A percentile compares a stretch with the other conserved stretches of the same genome.
Conservation (phyloP, 2,329 filamentous ascomycete genomes). For the Proliferodiscus dingleyae region DNA sequence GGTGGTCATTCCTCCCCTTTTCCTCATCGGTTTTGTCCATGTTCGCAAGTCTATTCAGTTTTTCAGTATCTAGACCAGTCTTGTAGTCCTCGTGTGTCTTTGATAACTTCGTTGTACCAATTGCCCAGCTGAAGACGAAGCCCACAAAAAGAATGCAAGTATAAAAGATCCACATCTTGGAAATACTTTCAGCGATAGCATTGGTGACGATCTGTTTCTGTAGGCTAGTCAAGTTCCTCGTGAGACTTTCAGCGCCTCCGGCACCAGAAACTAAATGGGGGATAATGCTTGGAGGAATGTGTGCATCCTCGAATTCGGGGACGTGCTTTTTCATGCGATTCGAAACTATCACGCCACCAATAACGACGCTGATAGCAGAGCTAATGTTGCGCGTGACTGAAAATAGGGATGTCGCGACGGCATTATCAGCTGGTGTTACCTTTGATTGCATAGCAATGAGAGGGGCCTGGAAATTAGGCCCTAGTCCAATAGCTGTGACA, state of each 20-base stretch:
- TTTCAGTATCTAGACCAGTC: too few species aligned
- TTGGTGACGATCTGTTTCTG: background rate
- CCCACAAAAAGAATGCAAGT: background rate
- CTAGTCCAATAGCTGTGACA: constrained; percentile 56
- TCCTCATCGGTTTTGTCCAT: too few species aligned
- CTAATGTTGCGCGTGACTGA: constrained; percentile 47
- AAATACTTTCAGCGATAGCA: background rate
- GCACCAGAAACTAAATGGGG: background rate
- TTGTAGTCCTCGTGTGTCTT: background rate
- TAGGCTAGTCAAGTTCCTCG: background rate
- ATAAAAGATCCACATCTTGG: background rate
- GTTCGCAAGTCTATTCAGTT: too few species aligned
- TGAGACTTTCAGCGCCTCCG: background rate
- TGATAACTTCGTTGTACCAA: background rate
- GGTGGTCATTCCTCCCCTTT: too few species aligned
- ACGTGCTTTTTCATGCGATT: constrained; percentile 29
- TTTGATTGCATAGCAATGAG: constrained; percentile 62
- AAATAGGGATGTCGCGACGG: constrained; percentile 59
- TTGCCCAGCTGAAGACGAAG: background rate
- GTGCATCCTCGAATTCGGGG: too few species aligned
- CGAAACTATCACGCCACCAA: constrained; percentile 43
- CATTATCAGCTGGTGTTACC: constrained; percentile 56
- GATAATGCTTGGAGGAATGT: background rate
- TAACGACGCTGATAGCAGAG: constrained; percentile 38
- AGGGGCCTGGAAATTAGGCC: constrained; percentile 62